These are phyloP conservation scores for Rheum nobile DNA, from an alignment of 148 eudicot genomes.

Conservation along the genomic window DNA sequence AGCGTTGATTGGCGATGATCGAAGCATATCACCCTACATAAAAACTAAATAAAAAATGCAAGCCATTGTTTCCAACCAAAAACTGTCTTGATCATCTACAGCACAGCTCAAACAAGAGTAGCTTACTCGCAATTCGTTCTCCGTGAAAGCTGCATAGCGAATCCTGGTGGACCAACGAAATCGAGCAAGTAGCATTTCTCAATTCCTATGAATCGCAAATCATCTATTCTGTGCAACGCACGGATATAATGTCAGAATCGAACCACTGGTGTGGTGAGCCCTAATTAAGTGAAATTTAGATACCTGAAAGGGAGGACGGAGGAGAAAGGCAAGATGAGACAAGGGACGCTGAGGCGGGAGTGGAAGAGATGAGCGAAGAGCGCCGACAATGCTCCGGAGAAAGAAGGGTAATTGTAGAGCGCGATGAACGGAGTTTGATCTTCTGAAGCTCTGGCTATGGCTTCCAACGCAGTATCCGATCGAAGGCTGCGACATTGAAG, in stretches of 20 bases:
- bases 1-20: constrained; percentile 57
- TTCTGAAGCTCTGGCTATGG: constrained; percentile 42
- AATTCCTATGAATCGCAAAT: neutral
- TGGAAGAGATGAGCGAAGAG: constrained; percentile 69
- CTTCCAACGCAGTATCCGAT: constrained; percentile 58
- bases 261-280: neutral
- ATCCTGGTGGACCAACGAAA: neutral
- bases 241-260: constrained; percentile 16
- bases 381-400: constrained; percentile 82
- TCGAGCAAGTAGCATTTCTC: neutral
- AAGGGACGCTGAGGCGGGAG: constrained; percentile 45
- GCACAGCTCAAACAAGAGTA: neutral
- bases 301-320: constrained; percentile 73
- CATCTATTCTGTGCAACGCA: constrained; percentile 6
- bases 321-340: constrained; percentile 76
- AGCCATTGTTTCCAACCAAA: no score
- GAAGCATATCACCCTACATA: neutral
- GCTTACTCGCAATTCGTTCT: constrained; percentile 58
- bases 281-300: neutral
- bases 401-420: constrained; percentile 76
- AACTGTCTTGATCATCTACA: no score
- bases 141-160: constrained; percentile 38
- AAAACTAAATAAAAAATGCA: no score
- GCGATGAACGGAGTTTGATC: constrained; percentile 38
- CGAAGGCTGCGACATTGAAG: constrained; percentile 32